Conservation (phyloP, 352 stramenopile genomes). For the Phytophthora fragariaefolia region DNA sequence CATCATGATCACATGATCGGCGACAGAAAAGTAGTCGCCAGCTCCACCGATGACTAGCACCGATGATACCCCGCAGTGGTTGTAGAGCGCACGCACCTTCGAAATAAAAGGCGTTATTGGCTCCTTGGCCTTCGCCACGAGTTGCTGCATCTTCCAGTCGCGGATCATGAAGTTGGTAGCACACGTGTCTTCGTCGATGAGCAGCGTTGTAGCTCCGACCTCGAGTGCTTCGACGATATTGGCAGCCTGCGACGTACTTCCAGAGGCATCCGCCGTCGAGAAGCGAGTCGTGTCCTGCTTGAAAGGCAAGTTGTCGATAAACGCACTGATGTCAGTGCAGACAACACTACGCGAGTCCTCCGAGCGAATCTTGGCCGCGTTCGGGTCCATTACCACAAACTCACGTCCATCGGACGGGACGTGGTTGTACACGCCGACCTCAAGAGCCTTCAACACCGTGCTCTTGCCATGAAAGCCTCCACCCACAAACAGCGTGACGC, state of each 20-base stretch:
- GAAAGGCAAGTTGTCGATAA: constrained; percentile 98
- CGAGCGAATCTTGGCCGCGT: constrained; percentile 95
- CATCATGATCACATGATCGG: constrained; percentile 97
- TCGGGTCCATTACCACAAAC: constrained; percentile 91
- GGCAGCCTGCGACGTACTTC: constrained; percentile 96
- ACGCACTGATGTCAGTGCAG: constrained; percentile 93
- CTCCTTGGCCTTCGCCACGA: constrained; percentile 96
- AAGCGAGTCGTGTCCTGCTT: constrained; percentile 94
- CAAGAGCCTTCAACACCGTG: constrained; percentile 94
- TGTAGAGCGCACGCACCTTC: constrained; percentile 93
- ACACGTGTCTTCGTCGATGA: constrained; percentile 98
- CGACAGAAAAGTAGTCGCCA: constrained; percentile 97
- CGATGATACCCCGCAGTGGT: constrained; percentile 89
- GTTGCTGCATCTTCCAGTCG: constrained; percentile 97
- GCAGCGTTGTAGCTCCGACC: constrained; percentile 90
- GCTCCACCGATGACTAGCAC: constrained; percentile 96
- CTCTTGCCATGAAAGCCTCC: constrained; percentile 98
- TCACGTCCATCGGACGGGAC: constrained; percentile 95
- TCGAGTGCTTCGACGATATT: constrained; percentile 96
- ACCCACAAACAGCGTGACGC: constrained; percentile 96
- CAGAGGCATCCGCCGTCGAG: constrained; percentile 93
- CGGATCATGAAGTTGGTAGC: constrained; percentile 99
- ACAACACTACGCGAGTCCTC: constrained; percentile 94
- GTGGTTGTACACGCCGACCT: constrained; percentile 97
- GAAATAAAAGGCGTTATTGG: constrained; percentile 98